Conservation (phyloP, 495 filamentous ascomycete genomes). For the Hyaloscypha finlandica region DNA sequence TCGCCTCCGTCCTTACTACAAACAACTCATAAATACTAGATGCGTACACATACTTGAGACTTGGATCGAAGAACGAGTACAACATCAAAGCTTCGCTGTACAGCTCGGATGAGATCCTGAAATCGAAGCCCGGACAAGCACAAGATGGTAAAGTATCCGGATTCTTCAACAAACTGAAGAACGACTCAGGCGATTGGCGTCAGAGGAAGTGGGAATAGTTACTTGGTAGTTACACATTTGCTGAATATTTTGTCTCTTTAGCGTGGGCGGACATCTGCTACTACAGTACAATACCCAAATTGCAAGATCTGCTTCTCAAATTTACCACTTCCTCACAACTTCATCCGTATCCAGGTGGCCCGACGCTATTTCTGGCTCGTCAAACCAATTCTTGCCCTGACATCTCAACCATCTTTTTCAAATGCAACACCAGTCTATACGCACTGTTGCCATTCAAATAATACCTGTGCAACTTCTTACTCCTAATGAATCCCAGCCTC, state of each 20-base stretch:
- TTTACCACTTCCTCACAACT: background rate
- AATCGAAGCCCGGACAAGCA: background rate
- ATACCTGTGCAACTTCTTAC: conserved; percentile 92
- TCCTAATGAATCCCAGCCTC: conserved; percentile 85
- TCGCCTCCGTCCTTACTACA: background rate
- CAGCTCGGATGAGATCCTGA: conserved; percentile 42
- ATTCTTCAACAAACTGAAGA: conserved; percentile 28
- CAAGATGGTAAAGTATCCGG: conserved; percentile 19
- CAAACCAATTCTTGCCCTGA: conserved; percentile 16
- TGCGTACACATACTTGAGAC: conserved; percentile 71
- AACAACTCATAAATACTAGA: conserved; percentile 42
- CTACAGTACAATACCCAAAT: background rate
- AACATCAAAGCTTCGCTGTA: conserved; percentile 65
- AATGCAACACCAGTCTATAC: conserved; percentile 80
- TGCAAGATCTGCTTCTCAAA: background rate
- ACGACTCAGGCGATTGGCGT: conserved; percentile 12
- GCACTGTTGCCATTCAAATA: conserved; percentile 97
- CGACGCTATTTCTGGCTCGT: too few species aligned
- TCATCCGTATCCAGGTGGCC: background rate
- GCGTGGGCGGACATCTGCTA: background rate
- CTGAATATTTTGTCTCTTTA: background rate
- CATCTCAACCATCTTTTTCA: conserved; percentile 54
- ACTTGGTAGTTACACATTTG: conserved; percentile 25
- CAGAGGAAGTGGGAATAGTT: conserved; percentile 11
- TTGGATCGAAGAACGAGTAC: conserved; percentile 67